Base-by-base conservation (phyloP, 2,329 filamentous ascomycete genomes). In the Hymenoscyphus salicellus region DNA sequence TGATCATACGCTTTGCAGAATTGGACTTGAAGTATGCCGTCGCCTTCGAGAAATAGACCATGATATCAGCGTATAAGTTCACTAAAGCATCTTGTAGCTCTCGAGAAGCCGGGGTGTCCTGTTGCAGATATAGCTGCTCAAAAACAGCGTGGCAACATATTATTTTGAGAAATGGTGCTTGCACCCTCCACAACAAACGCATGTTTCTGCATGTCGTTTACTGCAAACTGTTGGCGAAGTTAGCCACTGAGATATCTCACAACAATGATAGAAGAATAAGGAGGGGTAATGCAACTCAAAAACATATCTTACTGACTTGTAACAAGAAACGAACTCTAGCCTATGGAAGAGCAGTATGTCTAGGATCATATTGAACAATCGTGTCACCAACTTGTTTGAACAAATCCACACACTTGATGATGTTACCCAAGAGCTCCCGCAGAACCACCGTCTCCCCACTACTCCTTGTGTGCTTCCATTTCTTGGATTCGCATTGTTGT, bases 271-370 rank as follows among this genome's bases (percentile, higher is more conserved):
- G 30, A 26, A 28, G 20, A 3, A 36, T 56, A 57, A 59, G 32
- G 30, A 33, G 32, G 32, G 32, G 7, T 8, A 8, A 33, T 8
- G 8, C 7, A 8, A 8, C 11, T 62, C 58, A 14, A 10, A 26
- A 17, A 56, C 5, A 10, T 55, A 46, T 16, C 32, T 23, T 20
- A 33, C 58, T 11, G 11, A 72, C 69, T 66, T 71, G 65, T 8
- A 75, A 62, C 28, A 74, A 55, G 52, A 73, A 65, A 6, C 69
- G 56, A 36, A 73, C 67, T 11, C 60, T 70, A 4, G 69, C 73
- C 72, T 71, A 74, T 11, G 73, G 72, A 41, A 74, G 58, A n/a
- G 72, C 59, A 7, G 69, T 67, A 65, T 74, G 70, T 8, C 28
- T 63, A 14, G 71, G 69, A 52, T 75, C 72, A 69, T 63, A 36